Conservation (phyloP, 179 eudicot species). For the Amaranthus tricolor region DNA sequence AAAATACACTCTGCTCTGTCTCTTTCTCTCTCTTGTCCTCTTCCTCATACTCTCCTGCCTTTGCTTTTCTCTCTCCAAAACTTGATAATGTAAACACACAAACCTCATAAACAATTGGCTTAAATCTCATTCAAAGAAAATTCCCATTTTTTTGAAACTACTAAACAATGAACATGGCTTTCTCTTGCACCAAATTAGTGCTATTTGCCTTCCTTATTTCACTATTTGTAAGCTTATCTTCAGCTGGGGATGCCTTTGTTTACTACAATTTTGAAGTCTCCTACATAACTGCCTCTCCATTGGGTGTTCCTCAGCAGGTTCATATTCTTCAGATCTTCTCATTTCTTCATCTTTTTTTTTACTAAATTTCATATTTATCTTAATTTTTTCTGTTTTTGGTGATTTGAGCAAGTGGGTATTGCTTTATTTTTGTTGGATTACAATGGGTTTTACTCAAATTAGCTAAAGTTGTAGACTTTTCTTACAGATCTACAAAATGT, state of each 20-base stretch:
- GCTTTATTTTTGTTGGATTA: slow-evolving; percentile 10
- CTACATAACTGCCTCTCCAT: slow-evolving; percentile 91
- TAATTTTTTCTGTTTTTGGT: not conserved
- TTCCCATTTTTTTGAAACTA: slow-evolving; percentile 4
- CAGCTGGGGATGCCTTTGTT: slow-evolving; percentile 73
- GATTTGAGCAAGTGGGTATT: slow-evolving; percentile 21
- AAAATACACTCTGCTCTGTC: slow-evolving; percentile 16
- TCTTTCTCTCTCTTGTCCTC: slow-evolving; percentile 17
- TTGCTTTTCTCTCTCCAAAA: slow-evolving; percentile 18
- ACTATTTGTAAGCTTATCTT: slow-evolving; percentile 39
- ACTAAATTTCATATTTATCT: slow-evolving; percentile 1
- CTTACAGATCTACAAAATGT: slow-evolving; percentile 56
- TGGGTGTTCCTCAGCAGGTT: slow-evolving; percentile 95
- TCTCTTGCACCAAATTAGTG: slow-evolving; percentile 13
- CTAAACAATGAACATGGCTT: slow-evolving; percentile 19
- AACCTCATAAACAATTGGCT: slow-evolving; percentile 17
- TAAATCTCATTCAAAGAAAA: slow-evolving; percentile 19
- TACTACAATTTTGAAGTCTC: slow-evolving; percentile 67
- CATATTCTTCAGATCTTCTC: slow-evolving; percentile 17
- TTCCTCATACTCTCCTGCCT: slow-evolving; percentile 5
- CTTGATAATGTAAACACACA: slow-evolving; percentile 47
- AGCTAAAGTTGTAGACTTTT: slow-evolving; percentile 15
- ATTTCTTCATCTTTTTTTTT: not conserved
- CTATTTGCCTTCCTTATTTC: slow-evolving; percentile 35
- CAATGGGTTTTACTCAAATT: slow-evolving; percentile 33